A percentile compares a stretch with the other conserved stretches of the same genome.
phyloP scores from a whole-genome alignment of 148 eudicot species.

The Chenopodium formosanum region DNA sequence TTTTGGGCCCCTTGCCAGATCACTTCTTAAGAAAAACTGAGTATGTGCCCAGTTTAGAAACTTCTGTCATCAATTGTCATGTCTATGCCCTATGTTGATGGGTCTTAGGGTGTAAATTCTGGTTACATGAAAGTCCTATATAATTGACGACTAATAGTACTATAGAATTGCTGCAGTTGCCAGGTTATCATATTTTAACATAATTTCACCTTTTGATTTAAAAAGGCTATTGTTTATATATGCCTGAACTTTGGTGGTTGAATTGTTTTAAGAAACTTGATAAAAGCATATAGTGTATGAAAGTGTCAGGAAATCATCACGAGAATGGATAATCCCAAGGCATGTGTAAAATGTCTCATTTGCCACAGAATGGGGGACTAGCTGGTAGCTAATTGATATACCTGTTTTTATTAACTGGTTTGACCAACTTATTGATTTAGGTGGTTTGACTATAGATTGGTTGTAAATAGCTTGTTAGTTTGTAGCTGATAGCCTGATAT shows the following conservation, averaged over 20 bases:
- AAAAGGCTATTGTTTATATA: not conserved
- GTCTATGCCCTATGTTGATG: not conserved
- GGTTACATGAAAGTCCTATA: not conserved
- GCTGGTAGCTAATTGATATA: too few species aligned
- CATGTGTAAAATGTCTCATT: not conserved
- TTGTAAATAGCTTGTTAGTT: too few species aligned
- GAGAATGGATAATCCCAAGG: not conserved
- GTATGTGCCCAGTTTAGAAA: slow-evolving; percentile 32
- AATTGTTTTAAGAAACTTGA: not conserved
- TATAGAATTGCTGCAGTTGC: not conserved
- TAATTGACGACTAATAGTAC: not conserved
- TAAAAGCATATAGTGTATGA: too few species aligned
- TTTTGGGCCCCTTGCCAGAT: slow-evolving; percentile 57
- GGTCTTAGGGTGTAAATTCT: too few species aligned
- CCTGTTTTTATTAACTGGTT: too few species aligned
- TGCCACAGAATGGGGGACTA: not conserved
- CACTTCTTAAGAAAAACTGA: slow-evolving; percentile 57
- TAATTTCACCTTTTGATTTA: not conserved
- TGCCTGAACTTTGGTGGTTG: not conserved
- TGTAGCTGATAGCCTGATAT: not conserved
- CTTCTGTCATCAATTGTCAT: not conserved
- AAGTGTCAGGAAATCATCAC: not conserved
- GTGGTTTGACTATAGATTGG: too few species aligned
- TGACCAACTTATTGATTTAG: too few species aligned
- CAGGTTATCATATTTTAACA: not conserved